These are phyloP conservation scores for Pichia insulana DNA, from an alignment of 805 yeast genomes.

Conservation along the genomic window DNA sequence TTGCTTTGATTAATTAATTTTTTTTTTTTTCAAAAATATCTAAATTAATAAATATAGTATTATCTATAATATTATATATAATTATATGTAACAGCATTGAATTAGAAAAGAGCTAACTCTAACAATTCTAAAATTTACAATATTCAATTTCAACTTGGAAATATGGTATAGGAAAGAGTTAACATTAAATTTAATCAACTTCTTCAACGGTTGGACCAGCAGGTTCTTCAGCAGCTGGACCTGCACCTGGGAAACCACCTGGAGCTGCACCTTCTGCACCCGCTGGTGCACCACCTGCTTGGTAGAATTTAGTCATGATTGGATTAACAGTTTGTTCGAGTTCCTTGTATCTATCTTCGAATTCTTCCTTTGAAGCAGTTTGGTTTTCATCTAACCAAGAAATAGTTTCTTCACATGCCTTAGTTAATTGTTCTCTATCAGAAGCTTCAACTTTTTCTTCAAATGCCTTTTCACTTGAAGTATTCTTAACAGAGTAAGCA, in stretches of 20 bases:
- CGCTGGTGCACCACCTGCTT: constrained; percentile 79
- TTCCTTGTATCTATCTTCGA: constrained; percentile 87
- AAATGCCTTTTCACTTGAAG: constrained; percentile 64
- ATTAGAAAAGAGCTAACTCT: neutral
- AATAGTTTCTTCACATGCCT: constrained; percentile 79
- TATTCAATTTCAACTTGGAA: neutral
- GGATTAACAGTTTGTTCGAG: constrained; percentile 93
- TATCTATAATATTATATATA: too few relatives aligned
- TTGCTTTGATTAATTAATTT: too few relatives aligned
- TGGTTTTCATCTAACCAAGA: constrained; percentile 90
- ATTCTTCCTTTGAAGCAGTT: constrained; percentile 90
- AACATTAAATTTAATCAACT: constrained; percentile 45
- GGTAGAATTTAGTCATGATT: constrained; percentile 94
- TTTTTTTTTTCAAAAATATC: too few relatives aligned
- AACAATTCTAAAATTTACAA: neutral
- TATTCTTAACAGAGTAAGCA: constrained; percentile 85
- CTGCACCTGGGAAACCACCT: constrained; percentile 40
- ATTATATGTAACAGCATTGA: too few relatives aligned
- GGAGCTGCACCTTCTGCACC: constrained; percentile 45
- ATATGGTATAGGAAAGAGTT: neutral
- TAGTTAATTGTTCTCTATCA: constrained; percentile 49
- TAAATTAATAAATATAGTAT: too few relatives aligned
- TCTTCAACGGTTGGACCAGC: constrained; percentile 79
- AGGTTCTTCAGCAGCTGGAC: constrained; percentile 47
- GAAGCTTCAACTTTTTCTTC: constrained; percentile 60